Base-by-base conservation (phyloP, 306 rosid species). In the Luffa aegyptiaca region DNA sequence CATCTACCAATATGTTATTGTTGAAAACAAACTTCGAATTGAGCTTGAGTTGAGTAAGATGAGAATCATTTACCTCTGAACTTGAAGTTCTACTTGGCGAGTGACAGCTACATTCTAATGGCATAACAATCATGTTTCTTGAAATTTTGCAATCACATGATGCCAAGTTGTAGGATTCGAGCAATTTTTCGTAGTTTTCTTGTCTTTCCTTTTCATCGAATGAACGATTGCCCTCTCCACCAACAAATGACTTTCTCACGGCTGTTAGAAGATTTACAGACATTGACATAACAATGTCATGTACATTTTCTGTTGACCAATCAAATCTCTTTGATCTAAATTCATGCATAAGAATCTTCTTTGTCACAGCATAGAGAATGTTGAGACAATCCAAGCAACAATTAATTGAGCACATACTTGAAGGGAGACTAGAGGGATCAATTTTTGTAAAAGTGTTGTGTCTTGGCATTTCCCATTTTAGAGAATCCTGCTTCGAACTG, bases 381-480 rank as follows among this genome's bases (percentile, higher is more conserved):
- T 72, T 26, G 8, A 92, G 76, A 83, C 98, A 94, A 75, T 79
- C 79, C 8, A 86, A 83, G 88, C 98, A 94, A 86, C 97, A 94
- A 82, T 82, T 88, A 80, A 90, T 90, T 39, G 79, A 76, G 79
- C 96, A 94, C 45, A 86, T 17, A 70, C 83, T 45, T 5, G 49
- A 0, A 45, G 49, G 49, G 10, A 45, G 49, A 45, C 49, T 45
- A 45, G 49, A 45, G 49, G 49, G 49, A 45, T 7, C 49, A 45
- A 45, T 8, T 45, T 45, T 45, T 8, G 49, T 7, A 5, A 10
- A 45, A 7, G 49, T 26, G 31, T 26, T 26, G 31, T 26, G 31
- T 26, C 31, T 26, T 26, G 31, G 31, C 31, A 26, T 26, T 26
- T 26, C 31, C 31, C 6, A 0, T 5, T 45, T 45, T 45, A 7